Conservation (phyloP, 179 eudicot species). For the Amaranthus tricolor region DNA sequence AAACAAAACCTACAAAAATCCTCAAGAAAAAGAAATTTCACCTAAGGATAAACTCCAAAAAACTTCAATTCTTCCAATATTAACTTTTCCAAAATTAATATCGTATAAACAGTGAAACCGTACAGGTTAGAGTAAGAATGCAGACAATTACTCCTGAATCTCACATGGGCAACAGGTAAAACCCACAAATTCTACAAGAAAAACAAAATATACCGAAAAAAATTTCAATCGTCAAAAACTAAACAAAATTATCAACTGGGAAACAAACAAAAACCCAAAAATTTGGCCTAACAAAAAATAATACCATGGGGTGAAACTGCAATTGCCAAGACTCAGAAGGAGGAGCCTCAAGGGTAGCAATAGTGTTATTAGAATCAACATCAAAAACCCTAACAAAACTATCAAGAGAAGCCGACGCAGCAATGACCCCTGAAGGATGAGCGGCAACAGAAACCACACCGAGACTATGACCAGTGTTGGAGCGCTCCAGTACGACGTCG, state of each 20-base stretch:
- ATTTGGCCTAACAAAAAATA: not conserved
- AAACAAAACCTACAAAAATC: not conserved
- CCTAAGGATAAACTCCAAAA: not conserved
- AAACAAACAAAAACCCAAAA: not conserved
- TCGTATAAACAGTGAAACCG: not conserved
- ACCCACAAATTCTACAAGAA: not conserved
- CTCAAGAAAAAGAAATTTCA: no score
- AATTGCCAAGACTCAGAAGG: slow-evolving; percentile 94
- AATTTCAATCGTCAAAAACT: not conserved
- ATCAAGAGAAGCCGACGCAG: slow-evolving; percentile 89
- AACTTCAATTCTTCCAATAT: not conserved
- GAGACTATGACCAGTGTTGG: slow-evolving; percentile 77
- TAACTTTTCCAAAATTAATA: not conserved
- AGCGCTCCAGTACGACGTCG: slow-evolving; percentile 49
- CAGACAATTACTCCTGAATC: not conserved
- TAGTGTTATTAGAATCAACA: slow-evolving; percentile 66
- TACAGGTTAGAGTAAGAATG: not conserved
- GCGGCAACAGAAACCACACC: slow-evolving; percentile 94
- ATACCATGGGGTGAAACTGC: slow-evolving; percentile 79
- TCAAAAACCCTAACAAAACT: slow-evolving; percentile 87
- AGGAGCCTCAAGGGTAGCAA: slow-evolving; percentile 83
- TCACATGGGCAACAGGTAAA: not conserved
- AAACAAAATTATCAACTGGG: not conserved
- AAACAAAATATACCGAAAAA: not conserved
- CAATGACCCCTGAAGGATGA: slow-evolving; percentile 79